Conservation (phyloP, 495 filamentous ascomycete genomes). For the Xylaria palmicola region DNA sequence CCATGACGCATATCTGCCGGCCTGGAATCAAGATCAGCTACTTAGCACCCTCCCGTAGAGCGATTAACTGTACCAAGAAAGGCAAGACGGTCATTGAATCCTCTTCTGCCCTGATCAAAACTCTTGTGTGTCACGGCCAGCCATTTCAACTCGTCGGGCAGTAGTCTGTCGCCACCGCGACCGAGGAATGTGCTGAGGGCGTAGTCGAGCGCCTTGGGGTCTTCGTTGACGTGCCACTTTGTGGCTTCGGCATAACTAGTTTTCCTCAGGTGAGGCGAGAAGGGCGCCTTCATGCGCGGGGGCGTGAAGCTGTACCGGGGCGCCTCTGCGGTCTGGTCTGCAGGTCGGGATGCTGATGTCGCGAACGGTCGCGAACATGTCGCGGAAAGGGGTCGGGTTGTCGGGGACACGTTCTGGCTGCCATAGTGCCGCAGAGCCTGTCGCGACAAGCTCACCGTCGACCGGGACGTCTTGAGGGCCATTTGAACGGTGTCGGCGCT, state of each 20-base stretch:
- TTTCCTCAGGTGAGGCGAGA: slow-evolving; percentile 50
- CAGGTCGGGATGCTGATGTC: slow-evolving; percentile 18
- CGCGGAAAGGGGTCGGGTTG: slow-evolving; percentile 12
- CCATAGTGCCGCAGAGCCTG: slow-evolving; percentile 20
- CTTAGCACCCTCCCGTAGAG: background rate
- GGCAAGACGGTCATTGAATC: slow-evolving; percentile 91
- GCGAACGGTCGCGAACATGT: slow-evolving; percentile 16
- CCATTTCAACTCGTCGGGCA: slow-evolving; percentile 94
- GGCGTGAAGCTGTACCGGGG: slow-evolving; percentile 87
- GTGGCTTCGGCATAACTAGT: too few species aligned
- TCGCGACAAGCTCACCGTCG: slow-evolving; percentile 21
- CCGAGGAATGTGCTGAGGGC: slow-evolving; percentile 75
- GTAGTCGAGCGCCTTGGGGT: slow-evolving; percentile 67
- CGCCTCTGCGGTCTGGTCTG: slow-evolving; percentile 18
- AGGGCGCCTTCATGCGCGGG: slow-evolving; percentile 72
- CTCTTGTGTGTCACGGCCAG: slow-evolving; percentile 97
- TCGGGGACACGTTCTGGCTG: slow-evolving; percentile 8
- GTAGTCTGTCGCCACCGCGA: slow-evolving; percentile 61
- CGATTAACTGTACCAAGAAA: slow-evolving; percentile 70
- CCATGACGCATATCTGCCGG: slow-evolving; percentile 75
- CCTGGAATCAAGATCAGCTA: slow-evolving; percentile 46
- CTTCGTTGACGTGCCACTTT: slow-evolving; percentile 67
- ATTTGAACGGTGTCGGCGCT: slow-evolving; percentile 19
- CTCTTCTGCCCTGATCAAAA: slow-evolving; percentile 91
- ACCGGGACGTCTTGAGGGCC: slow-evolving; percentile 24